These are phyloP conservation scores for Lasiosphaeriaceae sp. DNA, from an alignment of 495 filamentous ascomycete genomes.

Conservation along the genomic window DNA sequence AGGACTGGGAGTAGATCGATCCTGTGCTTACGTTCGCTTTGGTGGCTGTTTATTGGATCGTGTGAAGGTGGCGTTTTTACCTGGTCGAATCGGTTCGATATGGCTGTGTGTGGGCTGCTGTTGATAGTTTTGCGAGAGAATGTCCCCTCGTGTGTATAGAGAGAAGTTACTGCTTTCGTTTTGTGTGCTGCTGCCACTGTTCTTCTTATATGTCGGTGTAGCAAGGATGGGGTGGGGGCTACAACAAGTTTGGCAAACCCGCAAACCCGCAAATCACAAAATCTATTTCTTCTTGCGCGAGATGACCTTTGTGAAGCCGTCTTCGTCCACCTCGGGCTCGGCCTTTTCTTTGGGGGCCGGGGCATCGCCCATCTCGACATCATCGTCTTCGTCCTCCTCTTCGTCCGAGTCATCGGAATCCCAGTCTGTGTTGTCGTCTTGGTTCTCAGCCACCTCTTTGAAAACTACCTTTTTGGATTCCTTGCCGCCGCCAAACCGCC, in stretches of 20 bases:
- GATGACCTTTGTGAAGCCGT: slow-evolving; percentile 93
- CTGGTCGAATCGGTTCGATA: not conserved
- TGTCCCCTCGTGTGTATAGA: too few species aligned
- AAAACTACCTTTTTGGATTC: slow-evolving; percentile 55
- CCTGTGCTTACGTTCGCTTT: not conserved
- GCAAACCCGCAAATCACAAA: slow-evolving; percentile 20
- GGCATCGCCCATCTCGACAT: slow-evolving; percentile 75
- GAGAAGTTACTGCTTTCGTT: too few species aligned
- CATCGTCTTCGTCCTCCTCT: slow-evolving; percentile 53
- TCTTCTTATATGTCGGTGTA: too few species aligned
- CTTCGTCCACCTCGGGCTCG: slow-evolving; percentile 81
- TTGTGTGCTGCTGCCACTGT: too few species aligned
- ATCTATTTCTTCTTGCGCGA: slow-evolving; percentile 61
- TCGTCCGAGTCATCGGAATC: slow-evolving; percentile 46
- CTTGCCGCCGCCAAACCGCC: not conserved
- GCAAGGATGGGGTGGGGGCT: too few species aligned
- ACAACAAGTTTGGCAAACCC: not conserved
- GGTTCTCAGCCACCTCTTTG: slow-evolving; percentile 56
- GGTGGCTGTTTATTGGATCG: not conserved
- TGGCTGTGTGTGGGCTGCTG: not conserved
- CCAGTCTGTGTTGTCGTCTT: slow-evolving; percentile 58
- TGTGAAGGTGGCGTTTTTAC: not conserved
- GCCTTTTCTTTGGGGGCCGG: slow-evolving; percentile 61
- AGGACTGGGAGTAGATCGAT: slow-evolving; percentile 82
- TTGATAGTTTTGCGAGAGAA: too few species aligned